phyloP scores from a whole-genome alignment of 1,284 basidiomycete species.

The Melampsora larici-populina region DNA sequence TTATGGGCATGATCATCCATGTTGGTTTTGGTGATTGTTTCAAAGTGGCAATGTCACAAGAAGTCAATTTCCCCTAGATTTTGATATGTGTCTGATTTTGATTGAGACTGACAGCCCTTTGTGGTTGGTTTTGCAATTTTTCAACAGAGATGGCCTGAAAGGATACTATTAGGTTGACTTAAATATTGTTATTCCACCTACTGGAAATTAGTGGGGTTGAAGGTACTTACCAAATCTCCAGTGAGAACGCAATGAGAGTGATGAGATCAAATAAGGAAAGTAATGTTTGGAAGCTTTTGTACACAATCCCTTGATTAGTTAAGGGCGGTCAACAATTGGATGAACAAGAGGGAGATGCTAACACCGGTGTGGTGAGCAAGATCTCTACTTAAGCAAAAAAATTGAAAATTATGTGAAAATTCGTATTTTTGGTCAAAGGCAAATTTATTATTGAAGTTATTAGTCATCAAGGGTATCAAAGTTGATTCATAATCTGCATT shows the following conservation, averaged over 20 bases:
- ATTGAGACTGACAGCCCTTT: constrained; percentile 1
- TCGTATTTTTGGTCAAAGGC: too few species aligned
- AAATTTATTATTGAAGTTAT: too few species aligned
- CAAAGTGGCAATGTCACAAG: constrained; percentile 55
- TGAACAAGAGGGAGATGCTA: constrained; percentile 43
- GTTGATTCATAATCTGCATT: too few species aligned
- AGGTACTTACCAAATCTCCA: constrained; percentile 91
- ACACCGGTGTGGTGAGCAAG: too few species aligned
- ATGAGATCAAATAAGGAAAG: constrained; percentile 95
- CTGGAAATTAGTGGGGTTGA: constrained; percentile 98
- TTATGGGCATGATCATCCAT: constrained; percentile 90
- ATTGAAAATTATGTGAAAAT: too few species aligned
- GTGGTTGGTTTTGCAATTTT: constrained; percentile 77
- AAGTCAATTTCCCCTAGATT: constrained; percentile 43
- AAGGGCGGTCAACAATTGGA: constrained; percentile 49
- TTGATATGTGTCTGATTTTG: not conserved
- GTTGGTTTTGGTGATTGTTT: constrained; percentile 76
- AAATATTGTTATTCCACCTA: constrained; percentile 97
- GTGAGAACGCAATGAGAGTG: constrained; percentile 96
- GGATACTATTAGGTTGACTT: constrained; percentile 95
- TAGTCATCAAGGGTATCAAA: too few species aligned
- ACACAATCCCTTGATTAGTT: constrained; percentile 61
- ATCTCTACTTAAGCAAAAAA: too few species aligned
- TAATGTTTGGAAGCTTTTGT: constrained; percentile 83
- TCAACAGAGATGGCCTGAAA: constrained; percentile 98